These are phyloP conservation scores for Neurospora sp. DNA, from an alignment of 495 filamentous ascomycete species.

Conservation along the genomic window DNA sequence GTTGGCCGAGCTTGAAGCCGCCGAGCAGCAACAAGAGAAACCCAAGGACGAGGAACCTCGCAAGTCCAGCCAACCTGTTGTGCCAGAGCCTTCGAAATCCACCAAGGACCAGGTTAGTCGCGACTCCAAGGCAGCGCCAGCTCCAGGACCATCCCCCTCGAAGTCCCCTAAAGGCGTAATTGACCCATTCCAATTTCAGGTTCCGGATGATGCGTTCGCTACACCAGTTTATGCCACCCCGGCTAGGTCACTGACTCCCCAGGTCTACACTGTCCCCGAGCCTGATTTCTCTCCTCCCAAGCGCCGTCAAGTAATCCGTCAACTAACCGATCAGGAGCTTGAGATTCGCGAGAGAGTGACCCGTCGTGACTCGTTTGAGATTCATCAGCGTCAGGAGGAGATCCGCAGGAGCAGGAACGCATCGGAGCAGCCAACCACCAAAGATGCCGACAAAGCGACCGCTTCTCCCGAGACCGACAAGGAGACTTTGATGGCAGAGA, in stretches of 20 bases:
- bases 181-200: conserved; percentile 44
- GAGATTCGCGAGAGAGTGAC: conserved; percentile 22
- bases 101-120: conserved; percentile 6
- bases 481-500: conserved; percentile 27
- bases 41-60: not conserved
- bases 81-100: not conserved
- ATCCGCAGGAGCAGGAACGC: not conserved
- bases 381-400: conserved; percentile 22
- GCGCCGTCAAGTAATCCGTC: not conserved
- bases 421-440: conserved; percentile 16
- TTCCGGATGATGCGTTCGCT: conserved; percentile 36
- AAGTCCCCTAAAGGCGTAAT: conserved; percentile 13
- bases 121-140: conserved; percentile 8
- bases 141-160: conserved; percentile 3
- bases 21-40: not conserved
- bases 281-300: conserved; percentile 30
- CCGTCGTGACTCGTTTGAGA: conserved; percentile 33
- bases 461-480: conserved; percentile 21
- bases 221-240: conserved; percentile 29
- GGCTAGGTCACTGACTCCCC: conserved; percentile 25
- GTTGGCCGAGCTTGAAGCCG: conserved; percentile 8
- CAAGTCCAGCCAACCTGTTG: not conserved
- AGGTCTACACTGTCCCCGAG: conserved; percentile 35
- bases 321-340: conserved; percentile 2
- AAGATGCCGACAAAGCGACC: conserved; percentile 28